Evolutionary conservation across 2,329 filamentous ascomycete species (phyloP).

Genomic region (Fusarium anguioides): DNA sequence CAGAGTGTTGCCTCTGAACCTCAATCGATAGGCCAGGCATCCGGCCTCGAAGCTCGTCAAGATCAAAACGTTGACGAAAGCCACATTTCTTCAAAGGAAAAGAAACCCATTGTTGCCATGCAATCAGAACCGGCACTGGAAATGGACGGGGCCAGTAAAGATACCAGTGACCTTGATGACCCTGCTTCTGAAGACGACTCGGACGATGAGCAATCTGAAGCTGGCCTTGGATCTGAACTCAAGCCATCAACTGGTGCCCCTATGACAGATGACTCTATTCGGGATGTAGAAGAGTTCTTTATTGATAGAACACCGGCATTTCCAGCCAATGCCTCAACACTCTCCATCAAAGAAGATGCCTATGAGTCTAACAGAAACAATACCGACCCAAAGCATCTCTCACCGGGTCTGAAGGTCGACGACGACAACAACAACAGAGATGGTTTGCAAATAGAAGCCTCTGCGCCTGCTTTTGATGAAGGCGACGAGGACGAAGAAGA

Average conservation of each 20-base stretch:
- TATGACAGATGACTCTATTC: not conserved
- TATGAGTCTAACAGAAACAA: slow-evolving; percentile 2
- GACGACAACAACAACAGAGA: not conserved
- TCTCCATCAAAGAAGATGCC: not conserved
- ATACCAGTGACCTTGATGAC: slow-evolving; percentile 2
- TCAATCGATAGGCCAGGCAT: not conserved
- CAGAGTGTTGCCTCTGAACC: slow-evolving; percentile 1
- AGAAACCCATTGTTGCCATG: not conserved
- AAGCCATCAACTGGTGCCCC: not conserved
- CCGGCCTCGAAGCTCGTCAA: not conserved
- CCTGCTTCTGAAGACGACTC: slow-evolving; percentile 2
- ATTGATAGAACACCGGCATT: not conserved
- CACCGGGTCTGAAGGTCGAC: not conserved
- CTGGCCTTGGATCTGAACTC: not conserved
- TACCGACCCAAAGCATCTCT: slow-evolving; percentile 8
- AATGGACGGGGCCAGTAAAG: not conserved
- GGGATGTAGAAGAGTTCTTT: not conserved
- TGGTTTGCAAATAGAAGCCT: not conserved
- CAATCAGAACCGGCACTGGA: not conserved
- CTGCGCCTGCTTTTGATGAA: not conserved
- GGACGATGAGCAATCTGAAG: slow-evolving; percentile 2
- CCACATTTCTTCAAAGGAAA: not conserved
- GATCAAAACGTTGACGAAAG: slow-evolving; percentile 4
- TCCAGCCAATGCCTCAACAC: not conserved
- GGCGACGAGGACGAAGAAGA: not conserved